Evolutionary conservation across 1,284 basidiomycete species (phyloP).

Genomic region (Ustilago crameri): DNA sequence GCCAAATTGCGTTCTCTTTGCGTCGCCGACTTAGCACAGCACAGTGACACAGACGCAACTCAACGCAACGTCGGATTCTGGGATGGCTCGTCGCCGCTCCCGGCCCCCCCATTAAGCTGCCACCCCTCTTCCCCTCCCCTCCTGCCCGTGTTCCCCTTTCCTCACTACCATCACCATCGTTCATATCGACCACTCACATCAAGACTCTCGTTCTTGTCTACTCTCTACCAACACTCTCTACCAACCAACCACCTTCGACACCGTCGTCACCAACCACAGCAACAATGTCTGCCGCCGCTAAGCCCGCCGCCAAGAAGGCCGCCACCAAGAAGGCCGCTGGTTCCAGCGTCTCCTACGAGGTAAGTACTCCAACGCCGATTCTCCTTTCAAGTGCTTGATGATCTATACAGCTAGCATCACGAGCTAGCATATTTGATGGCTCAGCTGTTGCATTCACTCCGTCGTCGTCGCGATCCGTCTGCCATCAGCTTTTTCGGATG

Average conservation of each 20-base stretch:
- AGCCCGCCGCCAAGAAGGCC: slow-evolving; percentile 59
- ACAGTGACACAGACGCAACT: neutral
- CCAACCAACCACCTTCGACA: slow-evolving; percentile 34
- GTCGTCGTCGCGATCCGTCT: slow-evolving; percentile 13
- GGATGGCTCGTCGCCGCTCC: slow-evolving; percentile 6
- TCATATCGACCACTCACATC: slow-evolving; percentile 16
- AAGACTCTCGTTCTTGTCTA: slow-evolving; percentile 16
- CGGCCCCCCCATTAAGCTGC: slow-evolving; percentile 14
- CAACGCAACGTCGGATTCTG: slow-evolving; percentile 4
- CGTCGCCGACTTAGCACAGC: no score
- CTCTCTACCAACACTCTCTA: slow-evolving; percentile 16
- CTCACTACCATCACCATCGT: slow-evolving; percentile 44
- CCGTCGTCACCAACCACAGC: slow-evolving; percentile 24
- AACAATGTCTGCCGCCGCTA: slow-evolving; percentile 54
- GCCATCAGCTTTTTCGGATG: slow-evolving; percentile 19
- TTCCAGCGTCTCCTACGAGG: slow-evolving; percentile 56
- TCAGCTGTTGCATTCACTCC: neutral
- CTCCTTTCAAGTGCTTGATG: no score
- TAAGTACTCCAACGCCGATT: slow-evolving; percentile 14
- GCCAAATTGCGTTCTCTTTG: neutral
- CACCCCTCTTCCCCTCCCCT: slow-evolving; percentile 8
- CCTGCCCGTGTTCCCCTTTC: slow-evolving; percentile 22
- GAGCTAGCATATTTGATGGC: slow-evolving; percentile 14
- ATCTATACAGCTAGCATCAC: slow-evolving; percentile 1
- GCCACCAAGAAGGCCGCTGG: slow-evolving; percentile 55